Evolutionary conservation across 176 grass and related monocot species (phyloP).

Genomic region (Ampelocalamus luodianensis): DNA sequence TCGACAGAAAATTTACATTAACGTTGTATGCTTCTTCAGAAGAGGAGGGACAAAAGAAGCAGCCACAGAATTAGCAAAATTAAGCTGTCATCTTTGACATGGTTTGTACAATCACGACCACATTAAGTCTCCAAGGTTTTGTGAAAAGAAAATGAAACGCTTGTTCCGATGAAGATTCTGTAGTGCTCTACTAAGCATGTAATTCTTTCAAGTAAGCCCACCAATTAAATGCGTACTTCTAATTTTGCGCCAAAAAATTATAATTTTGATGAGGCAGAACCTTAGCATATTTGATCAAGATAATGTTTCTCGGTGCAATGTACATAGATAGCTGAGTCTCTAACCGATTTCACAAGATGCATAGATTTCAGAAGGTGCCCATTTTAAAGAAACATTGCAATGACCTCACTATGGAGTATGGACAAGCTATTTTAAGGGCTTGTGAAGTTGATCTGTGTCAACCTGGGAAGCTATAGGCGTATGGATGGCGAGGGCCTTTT

Average conservation of each 20-base stretch:
- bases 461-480: conserved; percentile 19
- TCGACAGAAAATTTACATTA: conserved; percentile 48
- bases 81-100: conserved; percentile 50
- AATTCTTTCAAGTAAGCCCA: background rate
- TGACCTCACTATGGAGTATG: background rate
- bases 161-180: conserved; percentile 21
- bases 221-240: background rate
- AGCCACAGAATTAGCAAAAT: conserved; percentile 47
- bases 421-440: background rate
- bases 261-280: background rate
- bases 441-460: background rate
- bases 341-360: background rate
- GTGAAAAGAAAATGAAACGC: conserved; percentile 1
- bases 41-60: conserved; percentile 34
- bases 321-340: background rate
- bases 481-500: conserved; percentile 42
- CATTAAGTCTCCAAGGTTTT: conserved; percentile 35
- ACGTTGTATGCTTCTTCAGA: conserved; percentile 41
- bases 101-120: conserved; percentile 33
- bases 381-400: background rate
- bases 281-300: background rate
- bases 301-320: background rate
- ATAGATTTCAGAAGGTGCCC: background rate
- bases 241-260: background rate
- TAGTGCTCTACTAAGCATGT: background rate